Base-by-base conservation (phyloP, 2,329 filamentous ascomycete genomes). In the Curvularia spicifera region DNA sequence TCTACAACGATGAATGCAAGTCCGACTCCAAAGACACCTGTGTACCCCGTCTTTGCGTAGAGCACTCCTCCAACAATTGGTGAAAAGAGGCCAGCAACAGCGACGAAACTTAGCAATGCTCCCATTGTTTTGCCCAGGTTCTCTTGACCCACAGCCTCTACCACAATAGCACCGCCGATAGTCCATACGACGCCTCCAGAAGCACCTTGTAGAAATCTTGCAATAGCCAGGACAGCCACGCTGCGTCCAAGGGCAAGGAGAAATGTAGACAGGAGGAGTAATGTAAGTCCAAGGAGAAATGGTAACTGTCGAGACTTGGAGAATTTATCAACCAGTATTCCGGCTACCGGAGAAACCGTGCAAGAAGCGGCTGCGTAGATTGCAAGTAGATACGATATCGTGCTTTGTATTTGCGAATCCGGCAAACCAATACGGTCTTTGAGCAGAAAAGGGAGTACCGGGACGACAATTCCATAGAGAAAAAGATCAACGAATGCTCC, bases 121-220 rank as follows among this genome's bases (percentile, higher is more conserved):
- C 87, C 87, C 67, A 89, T 84, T 1, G 83, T 84, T 69, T 86
- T 87, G 2, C 86, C 87, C 37, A 89, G 70, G 46, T 85, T 84
- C 49, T 83, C 78, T 2, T 77, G 79, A 0, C 82, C 79, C 6
- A 88, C 85, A 0, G 85, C 86, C 67, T 88, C 86, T 5, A 86
- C 75, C 39, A 85, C 79, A 58, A 89, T 78, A 1, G 86, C 84
- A 10, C 88, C 73, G 0, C 85, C 84, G 9, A 85, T 82, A 0
- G 84, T 86, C 81, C 85, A 87, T 0, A 88, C 85, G 31, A 87
- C 79, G 0, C 83, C 85, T 6, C 80, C 84, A 54, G 83, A 84
- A 20, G 83, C 75, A 1, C 86, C 86, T 66, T 88, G 86, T 0
- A 88, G 71, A 0, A 86, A 67, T 31, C 86, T 78, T 5, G 85